A percentile compares a stretch with the other conserved stretches of the same genome.
These are phyloP conservation scores for Colletotrichum costaricense DNA, from an alignment of 2,329 filamentous ascomycete genomes.

Conservation along the genomic window DNA sequence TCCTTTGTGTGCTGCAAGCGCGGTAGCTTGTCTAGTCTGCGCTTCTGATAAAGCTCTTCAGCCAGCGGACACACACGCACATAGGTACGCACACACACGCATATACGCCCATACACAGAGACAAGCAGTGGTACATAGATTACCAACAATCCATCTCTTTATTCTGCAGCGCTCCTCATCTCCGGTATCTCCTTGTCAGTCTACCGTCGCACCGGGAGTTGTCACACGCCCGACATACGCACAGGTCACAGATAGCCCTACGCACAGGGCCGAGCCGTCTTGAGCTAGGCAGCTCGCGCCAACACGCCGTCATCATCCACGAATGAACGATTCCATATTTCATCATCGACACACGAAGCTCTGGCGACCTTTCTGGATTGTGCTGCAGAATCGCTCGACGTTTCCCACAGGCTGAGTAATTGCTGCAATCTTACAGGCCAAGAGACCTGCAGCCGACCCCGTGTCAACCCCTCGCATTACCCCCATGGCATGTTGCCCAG, in stretches of 20 bases:
- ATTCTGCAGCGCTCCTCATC: not conserved
- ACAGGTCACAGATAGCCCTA: conserved; percentile 22
- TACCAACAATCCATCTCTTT: conserved; percentile 6
- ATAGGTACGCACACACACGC: not conserved
- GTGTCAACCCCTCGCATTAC: conserved; percentile 25
- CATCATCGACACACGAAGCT: conserved; percentile 35
- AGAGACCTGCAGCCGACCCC: conserved; percentile 22
- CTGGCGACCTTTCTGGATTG: conserved; percentile 20
- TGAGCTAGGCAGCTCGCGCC: conserved; percentile 19
- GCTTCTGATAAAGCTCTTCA: not conserved
- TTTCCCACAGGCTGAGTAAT: conserved; percentile 41
- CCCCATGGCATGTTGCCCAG: conserved; percentile 27
- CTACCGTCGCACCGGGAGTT: not conserved
- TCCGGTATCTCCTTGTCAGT: not conserved
- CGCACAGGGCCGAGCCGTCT: conserved; percentile 32
- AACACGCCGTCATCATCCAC: conserved; percentile 30
- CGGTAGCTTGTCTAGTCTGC: conserved; percentile 1
- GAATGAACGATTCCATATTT: conserved; percentile 37
- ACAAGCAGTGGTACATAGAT: not conserved
- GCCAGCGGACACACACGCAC: not conserved
- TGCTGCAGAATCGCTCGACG: conserved; percentile 23
- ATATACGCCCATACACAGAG: not conserved
- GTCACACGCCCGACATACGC: conserved; percentile 17
- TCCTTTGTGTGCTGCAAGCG: conserved; percentile 11
- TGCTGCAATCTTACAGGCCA: conserved; percentile 40